Base-by-base conservation (phyloP, 352 stramenopile genomes). In the Saprolegnia diclina region DNA sequence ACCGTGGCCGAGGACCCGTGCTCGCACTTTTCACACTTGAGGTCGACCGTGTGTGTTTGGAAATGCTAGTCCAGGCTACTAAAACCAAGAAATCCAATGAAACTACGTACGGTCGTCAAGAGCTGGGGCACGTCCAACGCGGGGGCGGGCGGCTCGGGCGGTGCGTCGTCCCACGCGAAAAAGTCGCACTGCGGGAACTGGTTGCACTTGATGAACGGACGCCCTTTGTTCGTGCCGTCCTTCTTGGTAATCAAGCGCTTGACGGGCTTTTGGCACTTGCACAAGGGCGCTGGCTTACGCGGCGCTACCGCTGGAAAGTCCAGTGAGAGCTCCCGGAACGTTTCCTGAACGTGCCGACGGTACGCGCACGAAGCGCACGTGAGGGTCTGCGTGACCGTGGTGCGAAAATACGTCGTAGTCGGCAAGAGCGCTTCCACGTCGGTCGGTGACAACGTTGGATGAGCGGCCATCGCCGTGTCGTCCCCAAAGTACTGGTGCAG, bases 301-400 rank as follows among this genome's bases (percentile, higher is more conserved):
- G 53, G 53, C 14, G 61, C 54, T 0, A 64, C 46, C 10, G 59
- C 32, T 22, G 87, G 85, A 14, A 95, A 63, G 74, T 95, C 87
- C 18, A 95, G 71, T 4, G 87, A 94, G 65, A 95, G 91, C 57
- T 95, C 85, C 61, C 91, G 91, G 66, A 94, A 95, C 40, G 78
- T 83, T 67, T 95, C 87, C 9, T 84, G 72, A 63, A 91, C 77
- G 57, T 87, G 87, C 26, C 87, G 82, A 29, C 76, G 91, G 77
- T 93, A 94, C 14, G 76, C 75, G 72, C 87, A 95, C 29, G 76
- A 86, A 19, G 71, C 75, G 72, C 87, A 95, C 4, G 85, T 91
- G 35, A 95, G 78, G 0, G 84, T 92, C 32, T 82, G 82, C 26
- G 82, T 83, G 19, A 95, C 74, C 42, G 92, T 82, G 1, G 83